Conservation (phyloP, 2,329 filamentous ascomycete species). For the Sarocladium oryzae region DNA sequence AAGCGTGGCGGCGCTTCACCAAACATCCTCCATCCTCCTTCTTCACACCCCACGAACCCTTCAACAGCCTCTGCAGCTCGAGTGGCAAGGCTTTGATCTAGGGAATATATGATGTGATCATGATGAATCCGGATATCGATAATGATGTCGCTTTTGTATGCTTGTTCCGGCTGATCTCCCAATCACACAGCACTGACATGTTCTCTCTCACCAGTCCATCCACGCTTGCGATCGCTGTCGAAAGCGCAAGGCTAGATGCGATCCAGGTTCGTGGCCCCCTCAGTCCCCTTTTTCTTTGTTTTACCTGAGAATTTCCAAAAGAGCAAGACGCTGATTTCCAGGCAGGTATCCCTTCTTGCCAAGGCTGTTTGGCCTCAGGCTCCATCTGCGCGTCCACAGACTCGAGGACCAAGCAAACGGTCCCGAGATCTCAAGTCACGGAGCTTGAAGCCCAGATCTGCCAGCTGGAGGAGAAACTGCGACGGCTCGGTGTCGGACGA, state of each 20-base stretch:
- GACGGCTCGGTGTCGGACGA: not conserved
- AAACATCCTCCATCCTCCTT: too few species aligned
- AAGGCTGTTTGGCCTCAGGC: slow-evolving; percentile 13
- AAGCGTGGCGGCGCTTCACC: too few species aligned
- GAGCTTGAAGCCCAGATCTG: slow-evolving; percentile 12
- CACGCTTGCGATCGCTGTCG: slow-evolving; percentile 16
- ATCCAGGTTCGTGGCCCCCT: slow-evolving; percentile 11
- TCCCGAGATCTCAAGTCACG: slow-evolving; percentile 12
- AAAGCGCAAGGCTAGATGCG: slow-evolving; percentile 16
- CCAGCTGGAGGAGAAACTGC: not conserved
- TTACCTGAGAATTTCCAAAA: too few species aligned
- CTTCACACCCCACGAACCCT: too few species aligned
- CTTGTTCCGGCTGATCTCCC: not conserved
- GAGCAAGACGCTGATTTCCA: not conserved
- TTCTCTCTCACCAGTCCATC: slow-evolving; percentile 10
- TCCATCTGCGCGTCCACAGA: slow-evolving; percentile 18
- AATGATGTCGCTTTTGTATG: slow-evolving; percentile 4
- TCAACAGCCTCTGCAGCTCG: too few species aligned
- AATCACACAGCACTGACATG: not conserved
- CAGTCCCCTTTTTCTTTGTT: not conserved
- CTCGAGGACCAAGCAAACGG: slow-evolving; percentile 12
- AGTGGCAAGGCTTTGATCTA: too few species aligned
- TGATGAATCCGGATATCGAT: too few species aligned
- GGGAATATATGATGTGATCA: too few species aligned
- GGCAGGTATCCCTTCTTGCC: slow-evolving; percentile 15